Conservation (phyloP, 495 filamentous ascomycete genomes). For the Hamigera avellanea region DNA sequence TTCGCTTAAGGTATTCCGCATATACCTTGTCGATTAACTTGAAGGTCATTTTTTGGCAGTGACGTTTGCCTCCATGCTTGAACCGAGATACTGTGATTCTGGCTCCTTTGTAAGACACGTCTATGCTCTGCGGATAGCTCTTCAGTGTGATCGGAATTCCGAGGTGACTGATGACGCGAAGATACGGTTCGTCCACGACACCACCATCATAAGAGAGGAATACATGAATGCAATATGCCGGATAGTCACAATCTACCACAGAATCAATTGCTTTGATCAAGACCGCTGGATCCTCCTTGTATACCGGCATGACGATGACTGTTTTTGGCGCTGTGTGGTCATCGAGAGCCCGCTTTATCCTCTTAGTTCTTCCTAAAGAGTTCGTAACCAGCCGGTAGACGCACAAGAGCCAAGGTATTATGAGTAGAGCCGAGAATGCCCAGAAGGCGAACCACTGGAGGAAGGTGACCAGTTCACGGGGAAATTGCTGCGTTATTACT, state of each 20-base stretch:
- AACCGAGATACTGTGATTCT: slow-evolving; percentile 90
- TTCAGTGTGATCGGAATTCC: slow-evolving; percentile 71
- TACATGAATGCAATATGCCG: slow-evolving; percentile 83
- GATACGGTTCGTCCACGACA: slow-evolving; percentile 77
- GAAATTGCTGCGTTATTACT: slow-evolving; percentile 59
- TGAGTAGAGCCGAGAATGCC: slow-evolving; percentile 77
- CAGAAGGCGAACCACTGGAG: slow-evolving; percentile 97
- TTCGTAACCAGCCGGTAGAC: slow-evolving; percentile 82
- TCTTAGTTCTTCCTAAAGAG: slow-evolving; percentile 66
- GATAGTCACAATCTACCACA: slow-evolving; percentile 90
- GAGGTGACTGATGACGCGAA: slow-evolving; percentile 78
- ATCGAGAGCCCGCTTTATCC: slow-evolving; percentile 75
- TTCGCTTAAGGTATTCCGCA: slow-evolving; percentile 71
- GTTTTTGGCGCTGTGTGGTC: slow-evolving; percentile 84
- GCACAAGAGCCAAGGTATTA: slow-evolving; percentile 87
- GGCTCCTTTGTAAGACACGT: slow-evolving; percentile 70
- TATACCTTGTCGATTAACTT: slow-evolving; percentile 93
- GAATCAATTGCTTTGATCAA: slow-evolving; percentile 84
- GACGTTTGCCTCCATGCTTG: slow-evolving; percentile 83
- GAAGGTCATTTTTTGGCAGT: slow-evolving; percentile 91
- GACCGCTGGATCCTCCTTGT: slow-evolving; percentile 83
- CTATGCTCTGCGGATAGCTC: slow-evolving; percentile 80
- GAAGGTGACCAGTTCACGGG: slow-evolving; percentile 47
- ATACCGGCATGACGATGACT: slow-evolving; percentile 95
- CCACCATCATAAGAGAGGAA: slow-evolving; percentile 95